Base-by-base conservation (phyloP, 2,329 filamentous ascomycete genomes). In the Ophiostoma novo-ulmi region DNA sequence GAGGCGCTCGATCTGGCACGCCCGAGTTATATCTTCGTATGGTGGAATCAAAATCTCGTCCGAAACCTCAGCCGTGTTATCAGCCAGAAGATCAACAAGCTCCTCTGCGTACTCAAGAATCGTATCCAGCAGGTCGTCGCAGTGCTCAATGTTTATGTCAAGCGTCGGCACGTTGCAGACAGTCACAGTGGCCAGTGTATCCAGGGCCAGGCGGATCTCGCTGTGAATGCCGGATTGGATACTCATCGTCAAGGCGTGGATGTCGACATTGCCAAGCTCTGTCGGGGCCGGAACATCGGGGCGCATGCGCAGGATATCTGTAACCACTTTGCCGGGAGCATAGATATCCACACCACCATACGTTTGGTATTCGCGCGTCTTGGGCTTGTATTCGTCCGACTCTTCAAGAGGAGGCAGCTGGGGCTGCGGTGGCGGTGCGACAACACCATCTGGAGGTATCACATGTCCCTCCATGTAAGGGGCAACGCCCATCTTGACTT, bases 81-180 rank as follows among this genome's bases (percentile, higher is more conserved):
- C 92, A 0, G 89, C 90, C n/a, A 99, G 84, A 13, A 91, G 78
- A 55, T 97, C 93, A 35, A 94, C 82, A 78, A 97, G 93, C 14
- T 94, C 91, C 78, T 97, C 93, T 1, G 92, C 95, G 77, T 92
- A 97, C 75, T 98, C 95, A 44, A 97, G 83, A 69, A 99, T 81
- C 0, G 91, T 90, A 72, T 98, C 95, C 22, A 97, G 85, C 71
- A 99, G 80, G 77, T 98, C 95, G 71, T 97, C 94, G 77, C 92
- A 97, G 70, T 87, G 87, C 71, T 88, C 84, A 58, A 97, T 81
- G 61, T 88, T 85, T 26, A 89, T 81, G 61, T 89, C 87, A 22
- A 94, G 83, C n/a, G 85, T 84, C 35, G 90, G 84, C 5, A 86
- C 83, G 20, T 82, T 81, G 70, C 86, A 86, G 2, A 91, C 92